A percentile compares a stretch with the other conserved stretches of the same genome.
Evolutionary conservation across 345 rosid genomes (phyloP).

Genomic region (Eucalyptus urophylla): DNA sequence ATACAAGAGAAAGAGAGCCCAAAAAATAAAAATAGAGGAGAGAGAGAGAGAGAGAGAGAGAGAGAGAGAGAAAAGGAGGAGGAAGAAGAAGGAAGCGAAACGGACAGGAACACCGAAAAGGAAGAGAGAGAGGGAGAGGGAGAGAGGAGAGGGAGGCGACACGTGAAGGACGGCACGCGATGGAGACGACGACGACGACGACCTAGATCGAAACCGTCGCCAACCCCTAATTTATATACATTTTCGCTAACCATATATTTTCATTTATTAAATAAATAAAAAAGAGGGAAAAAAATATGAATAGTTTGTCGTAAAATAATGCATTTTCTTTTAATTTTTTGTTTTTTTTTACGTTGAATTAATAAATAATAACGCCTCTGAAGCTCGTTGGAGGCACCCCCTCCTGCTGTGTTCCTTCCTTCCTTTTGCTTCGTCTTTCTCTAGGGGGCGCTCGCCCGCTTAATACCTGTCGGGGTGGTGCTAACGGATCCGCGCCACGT

Average conservation of each 20-base stretch:
- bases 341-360: not conserved
- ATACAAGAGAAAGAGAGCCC: not conserved
- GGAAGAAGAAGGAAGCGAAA: not conserved
- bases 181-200: not conserved
- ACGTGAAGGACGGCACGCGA: conserved; percentile 20
- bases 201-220: not conserved
- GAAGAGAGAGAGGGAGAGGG: not conserved
- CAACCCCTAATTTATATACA: not conserved
- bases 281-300: not conserved
- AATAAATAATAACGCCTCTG: not conserved
- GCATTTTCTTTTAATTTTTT: not conserved
- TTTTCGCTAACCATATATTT: not conserved
- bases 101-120: not conserved
- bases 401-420: not conserved
- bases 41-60: not conserved
- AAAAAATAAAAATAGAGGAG: not conserved
- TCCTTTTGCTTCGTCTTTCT: not conserved
- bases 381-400: not conserved
- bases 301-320: not conserved
- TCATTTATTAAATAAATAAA: too few relatives aligned
- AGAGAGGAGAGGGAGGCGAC: not conserved
- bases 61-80: not conserved
- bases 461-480: not conserved
- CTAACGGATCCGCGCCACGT: conserved; percentile 15
- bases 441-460: not conserved